Evolutionary conservation across 371 early-diverging fungal genomes (phyloP).

Genomic region (Lichtheimia ramosa): DNA sequence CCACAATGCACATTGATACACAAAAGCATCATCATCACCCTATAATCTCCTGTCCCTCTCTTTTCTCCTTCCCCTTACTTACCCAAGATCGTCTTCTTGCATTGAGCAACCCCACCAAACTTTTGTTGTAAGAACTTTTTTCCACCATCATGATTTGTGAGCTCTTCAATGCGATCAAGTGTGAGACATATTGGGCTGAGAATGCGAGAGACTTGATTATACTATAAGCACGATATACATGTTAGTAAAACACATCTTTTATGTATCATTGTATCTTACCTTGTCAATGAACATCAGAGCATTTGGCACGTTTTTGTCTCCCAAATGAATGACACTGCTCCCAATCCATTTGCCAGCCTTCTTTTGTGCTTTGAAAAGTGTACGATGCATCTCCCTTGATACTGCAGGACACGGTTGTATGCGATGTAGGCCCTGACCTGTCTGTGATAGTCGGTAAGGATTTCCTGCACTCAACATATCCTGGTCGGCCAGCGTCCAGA

Average conservation of each 20-base stretch:
- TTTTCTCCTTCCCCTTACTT: conserved; percentile 9
- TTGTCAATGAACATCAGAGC: conserved; percentile 97
- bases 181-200: conserved; percentile 83
- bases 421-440: conserved; percentile 95
- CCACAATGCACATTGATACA: no score
- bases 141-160: conserved; percentile 60
- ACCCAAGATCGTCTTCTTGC: conserved; percentile 71
- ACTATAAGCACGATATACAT: conserved; percentile 42
- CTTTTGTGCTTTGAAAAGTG: conserved; percentile 85
- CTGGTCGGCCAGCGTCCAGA: conserved; percentile 89
- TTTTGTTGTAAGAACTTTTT: conserved; percentile 62
- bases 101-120: conserved; percentile 65
- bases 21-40: background rate
- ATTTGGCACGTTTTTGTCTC: conserved; percentile 91
- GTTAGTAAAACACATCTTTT: no score
- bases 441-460: conserved; percentile 87
- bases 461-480: conserved; percentile 77
- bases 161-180: conserved; percentile 70
- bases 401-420: conserved; percentile 83
- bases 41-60: background rate
- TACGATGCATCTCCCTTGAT: conserved; percentile 84
- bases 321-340: conserved; percentile 92
- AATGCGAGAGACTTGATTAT: conserved; percentile 94
- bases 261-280: conserved; percentile 25
- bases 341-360: conserved; percentile 93